Base-by-base conservation (phyloP, 2,329 filamentous ascomycete species). In the Aspergillus nomiae region DNA sequence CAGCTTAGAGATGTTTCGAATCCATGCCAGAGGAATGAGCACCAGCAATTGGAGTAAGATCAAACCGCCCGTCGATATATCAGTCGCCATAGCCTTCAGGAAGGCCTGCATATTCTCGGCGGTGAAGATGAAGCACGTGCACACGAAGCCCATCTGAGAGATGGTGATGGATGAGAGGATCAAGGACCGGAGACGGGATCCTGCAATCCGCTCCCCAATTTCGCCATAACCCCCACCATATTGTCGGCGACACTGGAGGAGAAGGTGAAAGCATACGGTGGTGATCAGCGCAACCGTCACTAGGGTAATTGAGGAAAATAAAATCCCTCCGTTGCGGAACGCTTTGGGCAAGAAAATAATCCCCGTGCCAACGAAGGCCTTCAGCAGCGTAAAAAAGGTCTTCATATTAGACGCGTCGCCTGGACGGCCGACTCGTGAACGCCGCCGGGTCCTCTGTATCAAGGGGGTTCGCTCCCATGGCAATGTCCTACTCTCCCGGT, bases 1-100 rank as follows among this genome's bases (percentile, higher is more conserved):
- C 38, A 98, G 90, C 80, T 98, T 96, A 79, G 92, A 94, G 77
- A 98, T 97, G 77, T 98, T 94, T 67, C 94, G 88, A 70, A 98
- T 90, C 60, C 98, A 86, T 26, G 92, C 95, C 70, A 98, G 89
- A 0, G 94, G 94, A 54, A 97, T 78, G 83, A 98, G 97, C 65
- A 98, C 90, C 70, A 95, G 80, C 87, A 97, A 92, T 76, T 98
- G 94, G 84, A 97, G 74, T 11, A 85, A 84, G 68, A 93, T 92
- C 51, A 93, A 81, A 10, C 81, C 77, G 7, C 82, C 84, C 1
- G 87, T 83, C 3, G 84, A 83, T 1, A 90, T 72, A 38, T 82
- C 81, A 4, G 80, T 74, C 1, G 83, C 80, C 38, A 92, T 85
- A 2, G 90, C 90, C 34, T 86, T 78, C 28, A 90, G 77, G 76